phyloP scores from a whole-genome alignment of 1,139 yeast species.

The Candida glucosophila region DNA sequence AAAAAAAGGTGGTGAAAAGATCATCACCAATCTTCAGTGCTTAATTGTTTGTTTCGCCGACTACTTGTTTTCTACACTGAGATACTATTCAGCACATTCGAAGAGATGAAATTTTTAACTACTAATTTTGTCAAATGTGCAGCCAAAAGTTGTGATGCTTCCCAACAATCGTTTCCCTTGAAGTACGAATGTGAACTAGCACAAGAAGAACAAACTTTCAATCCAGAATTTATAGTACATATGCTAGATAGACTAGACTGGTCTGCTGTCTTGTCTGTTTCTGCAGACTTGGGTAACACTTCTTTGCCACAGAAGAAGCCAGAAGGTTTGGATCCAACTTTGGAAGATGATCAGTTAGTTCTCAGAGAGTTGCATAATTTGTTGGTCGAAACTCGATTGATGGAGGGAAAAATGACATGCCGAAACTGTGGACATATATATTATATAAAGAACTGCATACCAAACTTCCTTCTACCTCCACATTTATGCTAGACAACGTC shows the following conservation, averaged over 20 bases:
- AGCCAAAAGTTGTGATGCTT: constrained; percentile 67
- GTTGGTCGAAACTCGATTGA: constrained; percentile 75
- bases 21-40: too few relatives aligned
- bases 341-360: constrained; percentile 53
- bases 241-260: constrained; percentile 83
- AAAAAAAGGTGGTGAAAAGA: too few relatives aligned
- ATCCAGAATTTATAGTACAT: constrained; percentile 69
- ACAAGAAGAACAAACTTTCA: constrained; percentile 74
- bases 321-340: constrained; percentile 42
- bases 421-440: constrained; percentile 80
- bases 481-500: constrained; percentile 58
- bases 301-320: constrained; percentile 61
- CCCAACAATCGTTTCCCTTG: constrained; percentile 76
- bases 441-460: constrained; percentile 85
- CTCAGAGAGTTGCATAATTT: constrained; percentile 70
- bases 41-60: too few relatives aligned
- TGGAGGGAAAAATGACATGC: constrained; percentile 86
- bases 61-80: too few relatives aligned
- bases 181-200: constrained; percentile 66
- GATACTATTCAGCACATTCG: too few relatives aligned
- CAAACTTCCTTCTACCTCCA: constrained; percentile 91
- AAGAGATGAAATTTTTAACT: constrained; percentile 92
- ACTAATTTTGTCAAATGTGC: constrained; percentile 96
- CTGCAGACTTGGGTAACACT: constrained; percentile 64
- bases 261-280: constrained; percentile 73